A percentile compares a stretch with the other conserved stretches of the same genome.
These are phyloP conservation scores for Amanita polypyramis DNA, from an alignment of 768 basidiomycete genomes.

Conservation along the genomic window DNA sequence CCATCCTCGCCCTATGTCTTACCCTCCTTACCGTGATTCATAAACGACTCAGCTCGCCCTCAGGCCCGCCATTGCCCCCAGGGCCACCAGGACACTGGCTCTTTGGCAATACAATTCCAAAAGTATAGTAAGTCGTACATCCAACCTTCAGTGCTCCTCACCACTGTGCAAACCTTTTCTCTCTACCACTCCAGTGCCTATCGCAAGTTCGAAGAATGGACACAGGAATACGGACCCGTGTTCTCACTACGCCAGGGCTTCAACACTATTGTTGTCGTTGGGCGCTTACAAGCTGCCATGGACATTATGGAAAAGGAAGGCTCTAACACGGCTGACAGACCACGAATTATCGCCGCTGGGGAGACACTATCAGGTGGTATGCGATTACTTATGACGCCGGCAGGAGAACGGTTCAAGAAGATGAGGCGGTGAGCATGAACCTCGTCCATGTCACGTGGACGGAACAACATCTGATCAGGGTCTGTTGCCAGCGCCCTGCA, in stretches of 20 bases:
- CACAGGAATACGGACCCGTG: conserved; percentile 49
- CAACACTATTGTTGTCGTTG: conserved; percentile 33
- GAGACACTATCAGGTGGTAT: conserved; percentile 51
- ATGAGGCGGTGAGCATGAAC: conserved; percentile 37
- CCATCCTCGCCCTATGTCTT: conserved; percentile 19
- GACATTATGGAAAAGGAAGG: conserved; percentile 63
- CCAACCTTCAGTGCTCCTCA: background rate
- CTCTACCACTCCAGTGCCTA: conserved; percentile 23
- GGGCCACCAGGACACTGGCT: conserved; percentile 31
- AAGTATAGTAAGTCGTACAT: conserved; percentile 25
- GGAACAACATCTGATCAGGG: background rate
- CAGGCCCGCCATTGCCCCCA: conserved; percentile 26
- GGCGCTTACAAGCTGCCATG: conserved; percentile 43
- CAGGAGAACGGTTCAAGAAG: conserved; percentile 50
- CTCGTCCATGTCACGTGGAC: background rate
- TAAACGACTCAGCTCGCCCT: conserved; percentile 14
- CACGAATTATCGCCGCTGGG: conserved; percentile 44
- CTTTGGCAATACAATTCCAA: conserved; percentile 29
- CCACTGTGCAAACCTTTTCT: too few species aligned
- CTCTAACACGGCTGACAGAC: conserved; percentile 44
- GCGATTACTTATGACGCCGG: conserved; percentile 42
- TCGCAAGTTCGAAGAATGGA: conserved; percentile 48
- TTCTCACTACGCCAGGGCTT: conserved; percentile 45
- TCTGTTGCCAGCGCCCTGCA: conserved; percentile 36
- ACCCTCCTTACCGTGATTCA: conserved; percentile 21